A percentile compares a stretch with the other conserved stretches of the same genome.
phyloP scores from a whole-genome alignment of 2,329 filamentous ascomycete species.

The Sporothrix brunneoviolacea region DNA sequence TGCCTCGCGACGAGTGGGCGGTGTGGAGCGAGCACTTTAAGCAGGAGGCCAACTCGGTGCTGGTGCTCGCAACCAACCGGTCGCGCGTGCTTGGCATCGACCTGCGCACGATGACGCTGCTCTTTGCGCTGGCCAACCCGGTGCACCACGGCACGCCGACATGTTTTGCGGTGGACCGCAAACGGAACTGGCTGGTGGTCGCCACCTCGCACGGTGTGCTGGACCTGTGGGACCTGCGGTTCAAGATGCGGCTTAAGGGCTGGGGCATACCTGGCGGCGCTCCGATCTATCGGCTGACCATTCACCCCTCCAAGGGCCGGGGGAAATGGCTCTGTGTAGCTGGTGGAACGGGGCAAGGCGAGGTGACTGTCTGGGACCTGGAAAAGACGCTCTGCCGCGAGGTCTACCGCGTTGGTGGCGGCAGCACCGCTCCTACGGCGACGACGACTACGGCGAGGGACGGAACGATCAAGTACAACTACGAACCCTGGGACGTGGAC shows the following conservation, averaged over 20 bases:
- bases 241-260: conserved; percentile 76
- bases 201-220: conserved; percentile 91
- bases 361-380: conserved; percentile 92
- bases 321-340: conserved; percentile 83
- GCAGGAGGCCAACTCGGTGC: conserved; percentile 69
- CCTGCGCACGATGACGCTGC: conserved; percentile 72
- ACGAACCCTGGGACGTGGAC: conserved; percentile 83
- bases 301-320: conserved; percentile 72
- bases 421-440: not conserved
- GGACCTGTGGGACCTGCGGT: conserved; percentile 94
- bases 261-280: conserved; percentile 82
- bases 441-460: conserved; percentile 31
- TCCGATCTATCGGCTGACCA: conserved; percentile 68
- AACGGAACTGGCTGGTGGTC: conserved; percentile 82
- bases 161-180: conserved; percentile 81
- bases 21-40: conserved; percentile 93
- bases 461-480: conserved; percentile 52
- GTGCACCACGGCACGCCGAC: conserved; percentile 87
- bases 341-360: conserved; percentile 77
- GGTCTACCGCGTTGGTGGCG: conserved; percentile 68
- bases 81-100: conserved; percentile 81
- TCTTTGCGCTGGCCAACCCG: conserved; percentile 79
- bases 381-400: conserved; percentile 85
- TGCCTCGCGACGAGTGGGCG: conserved; percentile 67
- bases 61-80: conserved; percentile 79